Percentiles rank a stretch among this genome's conserved stretches.
Conservation (phyloP, 164 flowering plant species). For the Stephania cephalantha region DNA sequence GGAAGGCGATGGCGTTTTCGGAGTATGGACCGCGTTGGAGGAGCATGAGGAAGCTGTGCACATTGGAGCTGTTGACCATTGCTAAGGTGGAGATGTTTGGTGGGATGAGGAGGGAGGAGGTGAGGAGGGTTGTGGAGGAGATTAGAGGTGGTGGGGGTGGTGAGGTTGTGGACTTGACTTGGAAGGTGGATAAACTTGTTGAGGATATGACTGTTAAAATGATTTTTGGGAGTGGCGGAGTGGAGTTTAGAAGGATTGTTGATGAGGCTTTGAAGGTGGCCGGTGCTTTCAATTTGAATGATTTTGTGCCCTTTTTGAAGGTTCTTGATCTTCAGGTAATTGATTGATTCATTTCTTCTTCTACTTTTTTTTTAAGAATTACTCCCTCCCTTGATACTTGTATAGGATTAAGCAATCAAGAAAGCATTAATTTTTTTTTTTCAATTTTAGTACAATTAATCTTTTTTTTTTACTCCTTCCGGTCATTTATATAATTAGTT, state of each 20-base stretch:
- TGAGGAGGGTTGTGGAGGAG: slow-evolving; percentile 5
- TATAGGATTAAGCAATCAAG: too few species aligned
- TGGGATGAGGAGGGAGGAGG: slow-evolving; percentile 19
- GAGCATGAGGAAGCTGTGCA: slow-evolving; percentile 19
- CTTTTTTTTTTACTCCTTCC: too few species aligned
- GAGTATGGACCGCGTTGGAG: slow-evolving; percentile 19
- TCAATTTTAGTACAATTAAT: too few species aligned
- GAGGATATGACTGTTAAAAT: slow-evolving; percentile 12
- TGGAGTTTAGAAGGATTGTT: slow-evolving; percentile 3
- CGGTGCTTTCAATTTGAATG: slow-evolving; percentile 20
- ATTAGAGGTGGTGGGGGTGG: slow-evolving; percentile 6
- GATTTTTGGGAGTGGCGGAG: slow-evolving; percentile 14
- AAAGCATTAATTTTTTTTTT: too few species aligned
- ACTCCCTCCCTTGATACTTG: too few species aligned
- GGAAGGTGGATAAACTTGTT: neutral
- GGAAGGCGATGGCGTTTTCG: too few species aligned
- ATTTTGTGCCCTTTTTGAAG: slow-evolving; percentile 19
- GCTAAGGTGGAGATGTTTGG: slow-evolving; percentile 13
- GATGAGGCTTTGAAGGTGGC: slow-evolving; percentile 12
- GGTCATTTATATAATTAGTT: too few species aligned
- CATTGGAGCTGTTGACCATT: slow-evolving; percentile 16
- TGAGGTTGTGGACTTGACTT: slow-evolving; percentile 1
- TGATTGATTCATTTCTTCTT: too few species aligned
- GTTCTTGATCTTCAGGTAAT: slow-evolving; percentile 13
- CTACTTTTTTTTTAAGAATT: too few species aligned